Conservation (phyloP, 176 grass and related monocot species). For the Lolium multiflorum region DNA sequence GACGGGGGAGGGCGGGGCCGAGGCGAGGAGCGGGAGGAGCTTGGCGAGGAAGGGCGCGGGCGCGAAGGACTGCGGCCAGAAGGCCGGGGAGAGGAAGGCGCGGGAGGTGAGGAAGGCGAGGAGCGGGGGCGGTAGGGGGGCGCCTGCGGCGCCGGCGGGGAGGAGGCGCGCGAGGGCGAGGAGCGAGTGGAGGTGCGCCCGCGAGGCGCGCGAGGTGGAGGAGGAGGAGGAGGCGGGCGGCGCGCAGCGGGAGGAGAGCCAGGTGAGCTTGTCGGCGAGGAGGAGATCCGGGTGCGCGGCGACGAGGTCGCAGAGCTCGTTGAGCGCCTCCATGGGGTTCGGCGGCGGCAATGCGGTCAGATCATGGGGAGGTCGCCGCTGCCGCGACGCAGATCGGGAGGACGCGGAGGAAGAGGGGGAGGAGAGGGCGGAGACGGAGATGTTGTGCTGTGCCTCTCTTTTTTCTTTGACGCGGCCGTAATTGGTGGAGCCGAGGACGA, state of each 20-base stretch:
- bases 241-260: conserved; percentile 87
- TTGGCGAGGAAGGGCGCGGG: conserved; percentile 59
- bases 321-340: conserved; percentile 81
- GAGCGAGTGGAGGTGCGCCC: conserved; percentile 93
- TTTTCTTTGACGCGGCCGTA: conserved; percentile 49
- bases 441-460: conserved; percentile 21
- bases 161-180: conserved; percentile 81
- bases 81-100: conserved; percentile 65
- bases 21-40: conserved; percentile 66
- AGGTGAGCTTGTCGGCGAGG: conserved; percentile 94
- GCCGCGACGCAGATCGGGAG: conserved; percentile 43
- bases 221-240: background rate
- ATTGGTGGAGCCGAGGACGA: conserved; percentile 50
- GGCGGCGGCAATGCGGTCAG: conserved; percentile 53
- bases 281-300: conserved; percentile 87
- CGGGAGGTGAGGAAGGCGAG: conserved; percentile 66
- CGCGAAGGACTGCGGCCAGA: conserved; percentile 75
- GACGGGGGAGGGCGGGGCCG: conserved; percentile 50
- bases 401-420: conserved; percentile 8
- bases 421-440: conserved; percentile 38
- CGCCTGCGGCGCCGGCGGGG: conserved; percentile 43
- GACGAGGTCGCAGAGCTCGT: conserved; percentile 96
- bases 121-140: conserved; percentile 49
- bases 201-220: conserved; percentile 35
- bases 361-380: conserved; percentile 43